Evolutionary conservation across 495 filamentous ascomycete genomes (phyloP).

Genomic region (Amniculicola lignicola): DNA sequence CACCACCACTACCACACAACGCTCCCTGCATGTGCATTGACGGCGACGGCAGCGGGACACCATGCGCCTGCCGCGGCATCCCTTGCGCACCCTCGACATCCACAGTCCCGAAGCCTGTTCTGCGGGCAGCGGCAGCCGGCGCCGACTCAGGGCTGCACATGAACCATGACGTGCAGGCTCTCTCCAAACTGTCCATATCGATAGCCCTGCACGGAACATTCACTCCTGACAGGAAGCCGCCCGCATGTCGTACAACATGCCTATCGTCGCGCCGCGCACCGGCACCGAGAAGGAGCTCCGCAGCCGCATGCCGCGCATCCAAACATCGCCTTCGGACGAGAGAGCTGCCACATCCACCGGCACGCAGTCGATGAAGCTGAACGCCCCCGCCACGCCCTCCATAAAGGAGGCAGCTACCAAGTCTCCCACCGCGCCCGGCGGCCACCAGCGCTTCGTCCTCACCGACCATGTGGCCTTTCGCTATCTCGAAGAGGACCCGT

Average conservation of each 20-base stretch:
- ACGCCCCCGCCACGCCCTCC: background rate
- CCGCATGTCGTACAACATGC: slow-evolving; percentile 16
- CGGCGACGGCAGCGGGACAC: too few species aligned
- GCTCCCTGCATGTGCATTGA: too few species aligned
- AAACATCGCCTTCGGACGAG: slow-evolving; percentile 13
- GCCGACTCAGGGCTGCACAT: too few species aligned
- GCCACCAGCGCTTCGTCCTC: slow-evolving; percentile 45
- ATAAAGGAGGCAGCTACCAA: slow-evolving; percentile 6
- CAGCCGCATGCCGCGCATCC: slow-evolving; percentile 18
- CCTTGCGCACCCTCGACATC: too few species aligned
- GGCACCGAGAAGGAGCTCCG: slow-evolving; percentile 23
- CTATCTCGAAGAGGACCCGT: slow-evolving; percentile 85
- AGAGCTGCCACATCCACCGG: background rate
- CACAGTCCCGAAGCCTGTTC: too few species aligned
- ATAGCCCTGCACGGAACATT: too few species aligned
- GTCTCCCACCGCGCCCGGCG: background rate
- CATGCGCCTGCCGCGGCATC: too few species aligned
- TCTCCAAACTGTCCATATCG: too few species aligned
- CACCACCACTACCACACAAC: too few species aligned
- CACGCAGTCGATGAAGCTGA: slow-evolving; percentile 4
- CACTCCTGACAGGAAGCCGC: too few species aligned
- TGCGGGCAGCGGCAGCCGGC: too few species aligned
- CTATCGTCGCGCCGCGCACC: background rate
- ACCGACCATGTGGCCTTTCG: slow-evolving; percentile 46
- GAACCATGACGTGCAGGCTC: too few species aligned